A percentile compares a stretch with the other conserved stretches of the same genome.
Conservation (phyloP, 2,329 filamentous ascomycete genomes). For the Pseudogymnoascus sp. region DNA sequence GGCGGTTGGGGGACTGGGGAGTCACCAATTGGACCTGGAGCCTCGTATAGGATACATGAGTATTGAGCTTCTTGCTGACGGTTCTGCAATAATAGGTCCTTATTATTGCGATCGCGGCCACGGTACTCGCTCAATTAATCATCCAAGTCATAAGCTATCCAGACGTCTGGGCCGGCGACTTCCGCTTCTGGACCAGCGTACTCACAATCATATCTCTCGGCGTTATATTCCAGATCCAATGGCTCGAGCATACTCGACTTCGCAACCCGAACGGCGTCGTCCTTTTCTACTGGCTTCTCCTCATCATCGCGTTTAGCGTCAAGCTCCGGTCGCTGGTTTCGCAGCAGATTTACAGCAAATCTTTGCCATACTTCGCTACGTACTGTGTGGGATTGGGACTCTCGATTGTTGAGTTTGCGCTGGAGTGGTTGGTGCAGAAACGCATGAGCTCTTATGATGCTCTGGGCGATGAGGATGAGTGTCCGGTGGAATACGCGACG, state of each 20-base stretch:
- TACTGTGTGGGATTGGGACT: constrained; percentile 56
- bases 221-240: constrained; percentile 62
- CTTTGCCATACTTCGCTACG: constrained; percentile 57
- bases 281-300: constrained; percentile 67
- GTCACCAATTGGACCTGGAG: constrained; percentile 3
- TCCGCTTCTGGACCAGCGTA: constrained; percentile 65
- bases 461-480: constrained; percentile 62
- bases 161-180: constrained; percentile 56
- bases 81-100: constrained; percentile 40
- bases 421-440: constrained; percentile 67
- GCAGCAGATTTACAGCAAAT: constrained; percentile 49
- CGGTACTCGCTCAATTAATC: constrained; percentile 54
- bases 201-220: constrained; percentile 53
- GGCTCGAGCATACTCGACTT: constrained; percentile 63
- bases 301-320: constrained; percentile 57
- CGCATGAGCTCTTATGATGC: constrained; percentile 63
- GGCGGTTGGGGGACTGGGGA: not conserved
- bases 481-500: constrained; percentile 76
- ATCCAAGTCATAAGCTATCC: constrained; percentile 56
- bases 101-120: constrained; percentile 50
- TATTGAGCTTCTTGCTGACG: not conserved
- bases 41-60: constrained; percentile 18
- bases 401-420: constrained; percentile 53
- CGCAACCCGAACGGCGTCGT: constrained; percentile 65
- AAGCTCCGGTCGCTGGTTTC: constrained; percentile 64